Conservation (phyloP, 2,329 filamentous ascomycete genomes). For the Blumeriella jaapii region DNA sequence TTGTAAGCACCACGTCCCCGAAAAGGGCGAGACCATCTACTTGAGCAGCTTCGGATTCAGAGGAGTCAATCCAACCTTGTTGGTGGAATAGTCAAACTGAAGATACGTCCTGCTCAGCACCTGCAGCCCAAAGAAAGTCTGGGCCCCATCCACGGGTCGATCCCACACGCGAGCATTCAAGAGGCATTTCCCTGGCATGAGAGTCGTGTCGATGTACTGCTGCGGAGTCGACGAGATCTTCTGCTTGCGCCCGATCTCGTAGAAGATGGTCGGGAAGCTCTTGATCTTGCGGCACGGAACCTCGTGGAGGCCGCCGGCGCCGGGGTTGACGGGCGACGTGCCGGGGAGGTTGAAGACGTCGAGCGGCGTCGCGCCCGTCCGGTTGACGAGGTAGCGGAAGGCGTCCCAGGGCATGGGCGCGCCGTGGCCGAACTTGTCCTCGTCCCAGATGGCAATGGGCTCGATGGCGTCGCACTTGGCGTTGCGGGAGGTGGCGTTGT, state of each 20-base stretch:
- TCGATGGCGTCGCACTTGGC: conserved; percentile 7
- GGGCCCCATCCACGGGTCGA: conserved; percentile 7
- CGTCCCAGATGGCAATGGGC: conserved; percentile 7
- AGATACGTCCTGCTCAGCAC: conserved; percentile 7
- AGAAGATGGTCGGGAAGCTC: conserved; percentile 5
- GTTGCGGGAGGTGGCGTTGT: conserved; percentile 6
- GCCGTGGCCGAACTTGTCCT: conserved; percentile 9
- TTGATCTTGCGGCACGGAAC: conserved; percentile 6
- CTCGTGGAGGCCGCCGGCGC: conserved; percentile 3
- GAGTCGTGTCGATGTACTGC: conserved; percentile 7
- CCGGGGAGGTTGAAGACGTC: conserved; percentile 7
- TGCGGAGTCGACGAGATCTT: conserved; percentile 1
- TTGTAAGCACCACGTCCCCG: not conserved
- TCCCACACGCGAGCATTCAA: conserved; percentile 8
- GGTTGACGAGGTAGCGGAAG: conserved; percentile 4
- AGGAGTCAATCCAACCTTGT: conserved; percentile 4
- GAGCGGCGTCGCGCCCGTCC: conserved; percentile 3
- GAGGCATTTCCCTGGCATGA: conserved; percentile 5
- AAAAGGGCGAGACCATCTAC: not conserved
- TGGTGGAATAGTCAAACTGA: conserved; percentile 7
- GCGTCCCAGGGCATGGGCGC: conserved; percentile 7
- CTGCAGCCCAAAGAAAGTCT: conserved; percentile 9
- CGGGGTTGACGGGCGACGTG: conserved; percentile 7
- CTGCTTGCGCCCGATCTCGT: conserved; percentile 7
- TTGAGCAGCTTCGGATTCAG: conserved; percentile 5